Conservation (phyloP, 352 stramenopile species). For the Pythium aphanidermatum region DNA sequence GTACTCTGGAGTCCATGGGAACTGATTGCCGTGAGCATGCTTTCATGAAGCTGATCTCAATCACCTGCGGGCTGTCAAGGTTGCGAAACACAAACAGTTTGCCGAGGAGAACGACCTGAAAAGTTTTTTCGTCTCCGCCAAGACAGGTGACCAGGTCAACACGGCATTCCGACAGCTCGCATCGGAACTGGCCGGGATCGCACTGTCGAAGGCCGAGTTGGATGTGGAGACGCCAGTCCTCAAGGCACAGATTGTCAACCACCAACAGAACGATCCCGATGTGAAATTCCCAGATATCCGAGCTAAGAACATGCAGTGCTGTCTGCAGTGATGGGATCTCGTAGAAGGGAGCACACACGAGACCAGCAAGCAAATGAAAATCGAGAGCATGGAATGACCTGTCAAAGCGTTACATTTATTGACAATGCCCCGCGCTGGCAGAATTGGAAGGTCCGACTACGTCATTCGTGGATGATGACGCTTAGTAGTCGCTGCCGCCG, state of each 20-base stretch:
- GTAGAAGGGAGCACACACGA: conserved; percentile 1
- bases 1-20: conserved; percentile 7
- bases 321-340: conserved; percentile 26
- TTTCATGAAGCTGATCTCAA: conserved; percentile 77
- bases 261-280: conserved; percentile 86
- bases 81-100: conserved; percentile 89
- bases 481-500: conserved; percentile 83
- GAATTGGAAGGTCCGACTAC: conserved; percentile 14
- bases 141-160: conserved; percentile 91
- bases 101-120: conserved; percentile 91
- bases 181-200: conserved; percentile 76
- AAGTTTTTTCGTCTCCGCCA: conserved; percentile 91
- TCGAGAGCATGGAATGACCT: conserved; percentile 18
- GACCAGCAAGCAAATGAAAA: conserved; percentile 5
- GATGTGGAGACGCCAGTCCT: conserved; percentile 81
- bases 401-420: conserved; percentile 75
- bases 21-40: neutral
- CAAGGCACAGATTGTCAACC: conserved; percentile 91
- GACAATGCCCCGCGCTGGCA: conserved; percentile 19
- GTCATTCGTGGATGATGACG: neutral
- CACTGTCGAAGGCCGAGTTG: conserved; percentile 79
- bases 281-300: conserved; percentile 78
- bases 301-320: conserved; percentile 39
- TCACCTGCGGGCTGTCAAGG: conserved; percentile 86
- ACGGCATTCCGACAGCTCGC: conserved; percentile 81